Conservation (phyloP, 2,329 filamentous ascomycete genomes). For the Stagonosporopsis chrysanthemi region DNA sequence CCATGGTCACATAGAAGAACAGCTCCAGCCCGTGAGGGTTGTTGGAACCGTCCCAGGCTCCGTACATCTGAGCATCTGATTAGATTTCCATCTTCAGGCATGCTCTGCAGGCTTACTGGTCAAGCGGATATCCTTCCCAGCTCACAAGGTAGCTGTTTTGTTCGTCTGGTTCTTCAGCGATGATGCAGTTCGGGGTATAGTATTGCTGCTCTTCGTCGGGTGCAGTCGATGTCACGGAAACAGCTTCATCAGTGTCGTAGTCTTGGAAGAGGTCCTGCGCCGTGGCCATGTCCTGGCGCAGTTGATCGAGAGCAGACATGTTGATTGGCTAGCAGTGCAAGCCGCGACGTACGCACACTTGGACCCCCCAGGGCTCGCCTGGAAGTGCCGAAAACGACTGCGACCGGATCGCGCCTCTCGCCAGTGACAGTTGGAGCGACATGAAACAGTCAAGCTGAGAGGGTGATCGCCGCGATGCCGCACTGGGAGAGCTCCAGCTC, state of each 20-base stretch:
- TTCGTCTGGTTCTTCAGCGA: constrained; percentile 52
- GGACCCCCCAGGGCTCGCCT: background rate
- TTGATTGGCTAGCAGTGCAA: constrained; percentile 22
- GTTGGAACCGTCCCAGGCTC: background rate
- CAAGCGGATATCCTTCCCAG: constrained; percentile 67
- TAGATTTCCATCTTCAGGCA: background rate
- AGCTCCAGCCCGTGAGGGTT: background rate
- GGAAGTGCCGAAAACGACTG: constrained; percentile 9
- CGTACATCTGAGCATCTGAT: constrained; percentile 1
- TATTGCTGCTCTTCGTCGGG: constrained; percentile 21
- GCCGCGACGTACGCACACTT: background rate
- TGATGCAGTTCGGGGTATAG: constrained; percentile 29
- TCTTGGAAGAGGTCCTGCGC: constrained; percentile 21
- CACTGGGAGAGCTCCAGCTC: constrained; percentile 14
- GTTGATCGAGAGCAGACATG: constrained; percentile 3
- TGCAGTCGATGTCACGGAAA: constrained; percentile 65
- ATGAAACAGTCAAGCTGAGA: constrained; percentile 15
- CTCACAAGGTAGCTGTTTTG: constrained; percentile 64
- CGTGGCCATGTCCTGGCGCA: constrained; percentile 6
- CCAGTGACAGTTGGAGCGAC: constrained; percentile 1
- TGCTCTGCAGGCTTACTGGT: constrained; percentile 26
- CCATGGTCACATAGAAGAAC: background rate
- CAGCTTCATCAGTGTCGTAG: constrained; percentile 55
- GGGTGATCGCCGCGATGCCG: constrained; percentile 14
- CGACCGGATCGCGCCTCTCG: constrained; percentile 3